Conservation (phyloP, 371 early-diverging fungal genomes). For the Mucor velutinosus region DNA sequence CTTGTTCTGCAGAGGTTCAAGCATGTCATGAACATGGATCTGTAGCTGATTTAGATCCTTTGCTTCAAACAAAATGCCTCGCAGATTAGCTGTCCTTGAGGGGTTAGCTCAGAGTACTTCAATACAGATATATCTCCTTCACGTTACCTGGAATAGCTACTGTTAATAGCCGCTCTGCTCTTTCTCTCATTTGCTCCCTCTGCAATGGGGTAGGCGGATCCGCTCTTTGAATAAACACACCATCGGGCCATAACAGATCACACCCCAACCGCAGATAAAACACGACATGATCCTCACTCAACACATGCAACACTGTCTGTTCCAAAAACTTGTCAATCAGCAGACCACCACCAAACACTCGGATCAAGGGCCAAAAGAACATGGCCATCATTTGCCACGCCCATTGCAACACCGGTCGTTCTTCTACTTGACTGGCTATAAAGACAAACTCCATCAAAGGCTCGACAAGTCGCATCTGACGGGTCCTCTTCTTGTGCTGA, state of each 20-base stretch:
- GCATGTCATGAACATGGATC: constrained; percentile 37
- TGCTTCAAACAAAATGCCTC: constrained; percentile 39
- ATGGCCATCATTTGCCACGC: constrained; percentile 50
- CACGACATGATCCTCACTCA: constrained; percentile 59
- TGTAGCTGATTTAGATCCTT: constrained; percentile 41
- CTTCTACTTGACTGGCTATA: constrained; percentile 38
- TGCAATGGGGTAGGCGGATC: constrained; percentile 37
- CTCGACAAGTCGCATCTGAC: constrained; percentile 40
- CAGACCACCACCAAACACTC: constrained; percentile 48
- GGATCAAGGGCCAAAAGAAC: constrained; percentile 50
- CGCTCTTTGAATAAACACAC: constrained; percentile 43
- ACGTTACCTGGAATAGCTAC: constrained; percentile 44
- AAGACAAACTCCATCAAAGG: constrained; percentile 40
- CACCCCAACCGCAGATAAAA: constrained; percentile 58
- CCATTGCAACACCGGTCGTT: constrained; percentile 43
- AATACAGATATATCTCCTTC: neutral
- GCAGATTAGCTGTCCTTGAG: constrained; percentile 6
- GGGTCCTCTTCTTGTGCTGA: constrained; percentile 41
- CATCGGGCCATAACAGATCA: constrained; percentile 61
- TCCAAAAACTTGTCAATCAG: constrained; percentile 59
- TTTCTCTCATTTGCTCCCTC: constrained; percentile 37
- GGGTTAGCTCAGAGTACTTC: too few species aligned
- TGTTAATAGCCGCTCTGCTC: constrained; percentile 43
- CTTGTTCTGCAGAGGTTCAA: constrained; percentile 50
- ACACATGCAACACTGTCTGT: constrained; percentile 56